Evolutionary conservation across 2,329 filamentous ascomycete species (phyloP).

Genomic region (Penicillium brasilianum): DNA sequence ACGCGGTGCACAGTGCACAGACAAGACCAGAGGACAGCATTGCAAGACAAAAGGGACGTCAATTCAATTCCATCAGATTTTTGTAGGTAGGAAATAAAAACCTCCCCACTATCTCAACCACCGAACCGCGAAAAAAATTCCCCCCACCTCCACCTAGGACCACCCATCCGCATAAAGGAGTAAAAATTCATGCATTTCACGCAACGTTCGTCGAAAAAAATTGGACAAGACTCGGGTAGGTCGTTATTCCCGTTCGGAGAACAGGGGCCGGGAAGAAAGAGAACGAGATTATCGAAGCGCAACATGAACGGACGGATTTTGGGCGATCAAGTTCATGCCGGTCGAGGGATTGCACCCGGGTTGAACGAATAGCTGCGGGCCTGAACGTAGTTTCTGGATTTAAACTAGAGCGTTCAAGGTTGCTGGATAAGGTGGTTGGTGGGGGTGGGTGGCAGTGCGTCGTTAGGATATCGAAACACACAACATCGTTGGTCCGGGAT

Average conservation of each 20-base stretch:
- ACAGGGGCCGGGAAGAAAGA: background rate
- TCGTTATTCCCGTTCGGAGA: constrained; percentile 3
- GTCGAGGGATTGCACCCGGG: constrained; percentile 1
- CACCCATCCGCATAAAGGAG: constrained; percentile 11
- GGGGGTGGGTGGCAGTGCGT: constrained; percentile 26
- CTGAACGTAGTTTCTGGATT: constrained; percentile 30
- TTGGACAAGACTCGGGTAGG: background rate
- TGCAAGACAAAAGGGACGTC: constrained; percentile 30
- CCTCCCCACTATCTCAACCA: constrained; percentile 24
- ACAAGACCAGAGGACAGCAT: background rate
- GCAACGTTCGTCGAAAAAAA: background rate
- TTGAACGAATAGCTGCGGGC: constrained; percentile 17
- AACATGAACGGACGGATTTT: background rate
- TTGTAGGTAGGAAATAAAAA: constrained; percentile 28
- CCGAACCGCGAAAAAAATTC: constrained; percentile 8
- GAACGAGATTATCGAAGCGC: background rate
- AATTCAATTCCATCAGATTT: constrained; percentile 37
- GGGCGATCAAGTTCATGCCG: background rate
- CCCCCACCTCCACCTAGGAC: background rate
- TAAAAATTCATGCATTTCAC: background rate
- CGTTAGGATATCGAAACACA: constrained; percentile 26
- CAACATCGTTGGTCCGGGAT: constrained; percentile 28
- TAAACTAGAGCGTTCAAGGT: constrained; percentile 31
- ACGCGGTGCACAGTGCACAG: too few relatives aligned
- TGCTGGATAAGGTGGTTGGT: constrained; percentile 8